Percentiles rank a stretch among this genome's conserved stretches.
phyloP scores from a whole-genome alignment of 441 rosid species.

The Mallotus repandus region DNA sequence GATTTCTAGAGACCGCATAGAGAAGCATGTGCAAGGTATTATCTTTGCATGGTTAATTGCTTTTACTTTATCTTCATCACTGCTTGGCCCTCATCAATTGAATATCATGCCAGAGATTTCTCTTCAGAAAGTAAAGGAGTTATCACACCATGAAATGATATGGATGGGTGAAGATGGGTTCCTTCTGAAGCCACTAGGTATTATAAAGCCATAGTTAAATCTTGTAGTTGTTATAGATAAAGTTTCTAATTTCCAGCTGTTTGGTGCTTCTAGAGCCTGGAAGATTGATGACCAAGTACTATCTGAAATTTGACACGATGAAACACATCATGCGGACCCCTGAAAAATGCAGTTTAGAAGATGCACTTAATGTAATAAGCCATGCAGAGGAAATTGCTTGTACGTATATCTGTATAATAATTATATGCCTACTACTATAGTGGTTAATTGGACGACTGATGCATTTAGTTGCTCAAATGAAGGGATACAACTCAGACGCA shows the following conservation, averaged over 20 bases:
- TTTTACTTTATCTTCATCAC: slow-evolving; percentile 13
- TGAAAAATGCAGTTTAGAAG: slow-evolving; percentile 70
- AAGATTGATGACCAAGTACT: slow-evolving; percentile 94
- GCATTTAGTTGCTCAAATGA: slow-evolving; percentile 34
- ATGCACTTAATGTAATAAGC: slow-evolving; percentile 70
- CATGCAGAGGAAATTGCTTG: slow-evolving; percentile 93
- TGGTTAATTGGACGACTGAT: slow-evolving; percentile 14
- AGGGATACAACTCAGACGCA: slow-evolving; percentile 99
- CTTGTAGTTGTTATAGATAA: slow-evolving; percentile 15
- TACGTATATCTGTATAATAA: slow-evolving; percentile 37
- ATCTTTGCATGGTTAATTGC: slow-evolving; percentile 18
- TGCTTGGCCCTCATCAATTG: slow-evolving; percentile 27
- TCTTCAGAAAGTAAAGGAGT: slow-evolving; percentile 75
- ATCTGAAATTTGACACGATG: slow-evolving; percentile 87
- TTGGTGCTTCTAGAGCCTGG: slow-evolving; percentile 68
- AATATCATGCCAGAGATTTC: slow-evolving; percentile 58
- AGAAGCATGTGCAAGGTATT: slow-evolving; percentile 87
- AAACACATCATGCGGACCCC: slow-evolving; percentile 80
- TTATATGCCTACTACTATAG: slow-evolving; percentile 9
- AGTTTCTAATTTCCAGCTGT: neutral
- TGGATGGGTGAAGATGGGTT: slow-evolving; percentile 89
- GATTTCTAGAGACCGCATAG: slow-evolving; percentile 68
- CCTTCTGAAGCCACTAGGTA: slow-evolving; percentile 92
- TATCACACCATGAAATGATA: slow-evolving; percentile 82
- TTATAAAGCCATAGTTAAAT: slow-evolving; percentile 21